Percentiles rank a stretch among this genome's conserved stretches.
These are phyloP conservation scores for Wickerhamomyces queroliae DNA, from an alignment of 805 yeast genomes.

Conservation along the genomic window DNA sequence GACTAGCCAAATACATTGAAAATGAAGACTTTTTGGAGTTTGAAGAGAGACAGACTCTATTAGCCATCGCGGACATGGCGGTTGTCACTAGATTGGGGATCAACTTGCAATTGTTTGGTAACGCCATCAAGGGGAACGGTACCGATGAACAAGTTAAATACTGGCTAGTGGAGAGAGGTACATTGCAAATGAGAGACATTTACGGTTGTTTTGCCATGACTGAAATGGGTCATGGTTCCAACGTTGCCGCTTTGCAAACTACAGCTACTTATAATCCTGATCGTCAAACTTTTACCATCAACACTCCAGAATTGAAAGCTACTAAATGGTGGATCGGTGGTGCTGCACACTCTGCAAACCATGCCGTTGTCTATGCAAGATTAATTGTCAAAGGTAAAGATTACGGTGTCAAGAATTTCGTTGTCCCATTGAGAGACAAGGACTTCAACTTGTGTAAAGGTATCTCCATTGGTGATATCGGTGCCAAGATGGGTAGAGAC, in stretches of 20 bases:
- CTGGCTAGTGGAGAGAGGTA: constrained; percentile 74
- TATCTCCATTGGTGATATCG: constrained; percentile 82
- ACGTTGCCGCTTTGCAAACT: constrained; percentile 88
- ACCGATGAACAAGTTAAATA: constrained; percentile 76
- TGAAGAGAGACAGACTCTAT: constrained; percentile 51
- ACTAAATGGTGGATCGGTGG: constrained; percentile 99
- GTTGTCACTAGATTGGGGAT: constrained; percentile 81
- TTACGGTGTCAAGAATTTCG: constrained; percentile 90
- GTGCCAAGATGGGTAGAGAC: constrained; percentile 92
- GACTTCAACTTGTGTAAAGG: constrained; percentile 74
- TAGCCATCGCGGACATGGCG: constrained; percentile 72
- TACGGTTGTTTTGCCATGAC: constrained; percentile 80
- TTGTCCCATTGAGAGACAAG: constrained; percentile 83
- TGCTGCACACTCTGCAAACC: constrained; percentile 92
- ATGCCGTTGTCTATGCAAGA: constrained; percentile 77
- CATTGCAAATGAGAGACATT: constrained; percentile 49
- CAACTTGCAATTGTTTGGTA: constrained; percentile 79
- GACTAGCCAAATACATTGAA: constrained; percentile 57
- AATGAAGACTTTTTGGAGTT: constrained; percentile 33
- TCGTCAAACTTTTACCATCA: constrained; percentile 62
- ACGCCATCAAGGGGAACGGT: constrained; percentile 83
- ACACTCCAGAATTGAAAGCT: constrained; percentile 88
- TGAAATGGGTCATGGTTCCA: constrained; percentile 88
- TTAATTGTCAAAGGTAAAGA: constrained; percentile 77
- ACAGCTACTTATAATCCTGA: constrained; percentile 71